Base-by-base conservation (phyloP, 2,329 filamentous ascomycete genomes). In the Monosporascus sp. region DNA sequence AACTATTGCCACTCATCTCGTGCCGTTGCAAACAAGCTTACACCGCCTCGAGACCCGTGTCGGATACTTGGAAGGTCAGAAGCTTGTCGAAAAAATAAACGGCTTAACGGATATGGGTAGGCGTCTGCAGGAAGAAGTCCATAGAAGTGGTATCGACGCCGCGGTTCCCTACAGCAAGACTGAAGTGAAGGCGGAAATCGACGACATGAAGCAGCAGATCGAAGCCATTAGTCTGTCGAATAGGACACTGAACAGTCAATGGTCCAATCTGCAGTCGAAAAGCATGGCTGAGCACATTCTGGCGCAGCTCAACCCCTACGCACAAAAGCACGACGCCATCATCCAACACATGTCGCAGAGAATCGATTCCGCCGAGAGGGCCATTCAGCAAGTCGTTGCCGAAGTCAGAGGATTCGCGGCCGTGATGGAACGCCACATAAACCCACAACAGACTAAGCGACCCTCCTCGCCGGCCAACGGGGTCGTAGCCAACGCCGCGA, bases 221-320 rank as follows among this genome's bases (percentile, higher is more conserved):
- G 64, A 69, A 0, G 61, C 63, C 5, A 56, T 78, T 6, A 66
- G 70, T 17, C 60, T 70, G 39, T 63, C 72, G 46, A 34, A 78
- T 5, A 60, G 59, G 20, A 62, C 69, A 1, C 57, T 84, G 7
- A 73, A 79, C 59, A 51, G 54, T 0, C 79, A 78, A 54, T 81
- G 74, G 54, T 75, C 74, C 51, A 80, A 78, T 56, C 63, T 84
- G 7, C 70, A 62, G 20, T 75, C 77, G 1, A 73, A 69, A 46
- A 59, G 65, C 2, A 64, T 80, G 25, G 73, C 71, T 15, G 65
- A 69, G 6, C 65, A 64, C 1, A 75, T 81, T 8, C 57, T 74
- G 27, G 65, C 68, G 41, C 52, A 59, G 2, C 24, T 70, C 1
- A 65, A 63, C 24, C 65, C 68, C 5, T 51, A 39, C 15, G 51